phyloP scores from a whole-genome alignment of 306 rosid genomes.

The Ormosia semicastrata region DNA sequence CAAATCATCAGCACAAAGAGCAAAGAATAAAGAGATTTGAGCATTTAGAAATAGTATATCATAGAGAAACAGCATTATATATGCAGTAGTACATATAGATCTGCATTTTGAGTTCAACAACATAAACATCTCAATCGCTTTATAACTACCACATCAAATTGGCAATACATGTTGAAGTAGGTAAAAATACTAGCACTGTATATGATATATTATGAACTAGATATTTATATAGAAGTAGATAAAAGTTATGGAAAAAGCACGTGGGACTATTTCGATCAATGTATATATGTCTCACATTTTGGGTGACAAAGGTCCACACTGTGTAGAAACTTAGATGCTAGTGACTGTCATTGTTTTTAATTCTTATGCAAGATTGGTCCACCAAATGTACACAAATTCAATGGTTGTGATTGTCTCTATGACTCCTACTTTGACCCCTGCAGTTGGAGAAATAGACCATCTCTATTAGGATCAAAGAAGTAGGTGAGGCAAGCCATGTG shows the following conservation, averaged over 20 bases:
- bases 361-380: slow-evolving; percentile 40
- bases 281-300: slow-evolving; percentile 33
- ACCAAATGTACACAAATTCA: slow-evolving; percentile 38
- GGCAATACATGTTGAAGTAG: too few relatives aligned
- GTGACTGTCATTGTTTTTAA: slow-evolving; percentile 44
- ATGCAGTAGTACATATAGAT: too few relatives aligned
- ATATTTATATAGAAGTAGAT: too few relatives aligned
- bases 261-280: slow-evolving; percentile 39
- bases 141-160: background rate
- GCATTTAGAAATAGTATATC: too few relatives aligned
- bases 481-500: slow-evolving; percentile 64
- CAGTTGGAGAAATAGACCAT: slow-evolving; percentile 78
- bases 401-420: slow-evolving; percentile 46
- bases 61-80: too few relatives aligned
- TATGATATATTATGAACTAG: too few relatives aligned
- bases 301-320: slow-evolving; percentile 44
- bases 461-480: slow-evolving; percentile 53
- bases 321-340: slow-evolving; percentile 53
- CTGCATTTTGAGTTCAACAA: slow-evolving; percentile 46
- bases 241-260: too few relatives aligned
- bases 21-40: too few relatives aligned
- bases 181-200: too few relatives aligned
- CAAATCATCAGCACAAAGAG: too few relatives aligned
- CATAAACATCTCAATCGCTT: slow-evolving; percentile 3
- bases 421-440: slow-evolving; percentile 70